phyloP scores from a whole-genome alignment of 148 eudicot genomes.

The Rhododendron kiyosumense region DNA sequence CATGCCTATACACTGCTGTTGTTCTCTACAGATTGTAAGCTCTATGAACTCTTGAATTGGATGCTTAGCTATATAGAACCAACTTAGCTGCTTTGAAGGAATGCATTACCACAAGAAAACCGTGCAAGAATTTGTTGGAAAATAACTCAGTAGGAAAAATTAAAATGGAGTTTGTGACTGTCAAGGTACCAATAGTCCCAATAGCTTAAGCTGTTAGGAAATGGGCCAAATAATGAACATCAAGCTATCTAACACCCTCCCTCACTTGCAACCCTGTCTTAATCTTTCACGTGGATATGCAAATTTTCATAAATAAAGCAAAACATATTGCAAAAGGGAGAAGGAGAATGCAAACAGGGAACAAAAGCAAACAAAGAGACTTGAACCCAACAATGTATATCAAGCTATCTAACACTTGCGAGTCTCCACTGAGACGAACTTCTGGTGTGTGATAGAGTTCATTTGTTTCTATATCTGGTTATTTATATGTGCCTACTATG shows the following conservation, averaged over 20 bases:
- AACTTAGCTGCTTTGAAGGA: background rate
- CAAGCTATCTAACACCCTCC: background rate
- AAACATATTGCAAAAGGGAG: background rate
- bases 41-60: background rate
- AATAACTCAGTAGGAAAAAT: background rate
- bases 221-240: background rate
- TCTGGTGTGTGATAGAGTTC: background rate
- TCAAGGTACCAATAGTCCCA: background rate
- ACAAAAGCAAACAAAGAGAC: background rate
- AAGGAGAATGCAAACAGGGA: background rate
- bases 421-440: background rate
- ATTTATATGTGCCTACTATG: background rate
- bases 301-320: background rate
- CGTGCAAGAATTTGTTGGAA: background rate
- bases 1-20: background rate
- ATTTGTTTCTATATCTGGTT: background rate
- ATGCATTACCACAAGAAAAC: background rate
- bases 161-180: background rate
- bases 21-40: background rate
- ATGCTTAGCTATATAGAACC: constrained; percentile 1
- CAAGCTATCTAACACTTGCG: background rate
- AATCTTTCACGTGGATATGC: background rate
- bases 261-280: background rate
- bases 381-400: background rate
- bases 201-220: background rate